Conservation (phyloP, 768 basidiomycete genomes). For the Suillus alpinus region DNA sequence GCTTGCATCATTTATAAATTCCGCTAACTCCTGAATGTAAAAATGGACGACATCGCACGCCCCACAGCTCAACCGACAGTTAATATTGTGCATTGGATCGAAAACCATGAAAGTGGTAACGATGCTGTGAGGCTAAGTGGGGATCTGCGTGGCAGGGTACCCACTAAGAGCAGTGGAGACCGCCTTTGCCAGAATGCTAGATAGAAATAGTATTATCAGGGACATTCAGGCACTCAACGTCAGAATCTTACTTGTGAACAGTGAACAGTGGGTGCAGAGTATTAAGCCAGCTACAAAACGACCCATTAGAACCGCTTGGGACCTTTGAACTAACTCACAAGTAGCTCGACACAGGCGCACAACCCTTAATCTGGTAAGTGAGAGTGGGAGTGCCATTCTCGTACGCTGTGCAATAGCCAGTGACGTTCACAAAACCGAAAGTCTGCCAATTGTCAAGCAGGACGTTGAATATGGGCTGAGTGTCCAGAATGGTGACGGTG, state of each 20-base stretch:
- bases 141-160: slow-evolving; percentile 18
- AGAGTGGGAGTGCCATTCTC: slow-evolving; percentile 50
- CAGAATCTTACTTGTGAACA: slow-evolving; percentile 51
- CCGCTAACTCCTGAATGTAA: background rate
- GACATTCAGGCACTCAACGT: background rate
- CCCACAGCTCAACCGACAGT: background rate
- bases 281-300: slow-evolving; percentile 52
- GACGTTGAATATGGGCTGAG: slow-evolving; percentile 55
- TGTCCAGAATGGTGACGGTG: slow-evolving; percentile 50
- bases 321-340: slow-evolving; percentile 44
- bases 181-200: slow-evolving; percentile 51
- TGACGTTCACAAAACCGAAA: slow-evolving; percentile 57
- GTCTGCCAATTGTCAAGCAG: slow-evolving; percentile 50
- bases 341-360: slow-evolving; percentile 62
- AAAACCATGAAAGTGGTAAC: background rate
- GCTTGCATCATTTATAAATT: background rate
- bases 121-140: slow-evolving; percentile 1
- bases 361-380: slow-evolving; percentile 55
- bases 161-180: slow-evolving; percentile 44
- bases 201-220: slow-evolving; percentile 1
- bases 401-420: slow-evolving; percentile 59
- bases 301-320: background rate
- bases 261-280: slow-evolving; percentile 60
- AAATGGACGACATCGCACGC: background rate
- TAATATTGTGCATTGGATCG: background rate